Evolutionary conservation across 352 stramenopile genomes (phyloP).

Genomic region (Blastocystis sp.): DNA sequence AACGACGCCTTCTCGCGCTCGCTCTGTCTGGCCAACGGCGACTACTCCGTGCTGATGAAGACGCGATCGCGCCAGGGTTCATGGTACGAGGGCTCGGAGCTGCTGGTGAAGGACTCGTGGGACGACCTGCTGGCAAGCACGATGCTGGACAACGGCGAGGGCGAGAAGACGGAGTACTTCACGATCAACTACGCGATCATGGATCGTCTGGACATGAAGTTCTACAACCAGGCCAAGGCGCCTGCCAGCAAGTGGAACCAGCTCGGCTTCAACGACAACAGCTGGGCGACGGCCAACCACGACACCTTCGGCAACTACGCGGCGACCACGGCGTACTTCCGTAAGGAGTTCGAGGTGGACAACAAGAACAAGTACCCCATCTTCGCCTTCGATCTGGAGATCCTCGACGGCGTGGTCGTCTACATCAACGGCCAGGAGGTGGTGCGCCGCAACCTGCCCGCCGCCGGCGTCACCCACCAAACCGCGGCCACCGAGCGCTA

Average conservation of each 20-base stretch:
- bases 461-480: not conserved
- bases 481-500: not conserved
- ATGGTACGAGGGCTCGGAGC: not conserved
- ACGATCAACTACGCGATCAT: conserved; percentile 38
- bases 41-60: conserved; percentile 12
- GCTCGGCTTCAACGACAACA: conserved; percentile 27
- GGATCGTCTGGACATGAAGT: conserved; percentile 1
- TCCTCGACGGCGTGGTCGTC: conserved; percentile 40
- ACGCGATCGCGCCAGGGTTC: not conserved
- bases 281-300: not conserved
- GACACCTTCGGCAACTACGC: conserved; percentile 29
- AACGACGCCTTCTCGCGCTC: not conserved
- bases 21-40: conserved; percentile 5
- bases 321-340: not conserved
- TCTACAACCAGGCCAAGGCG: not conserved
- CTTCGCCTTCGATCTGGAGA: not conserved
- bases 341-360: not conserved
- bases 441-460: conserved; percentile 37
- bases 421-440: conserved; percentile 58
- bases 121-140: not conserved
- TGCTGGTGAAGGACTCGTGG: conserved; percentile 20
- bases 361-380: conserved; percentile 1
- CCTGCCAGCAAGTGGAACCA: conserved; percentile 14
- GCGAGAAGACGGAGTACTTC: conserved; percentile 29
- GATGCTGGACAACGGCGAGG: not conserved